These are phyloP conservation scores for Lasiodiplodia hormozganensis DNA, from an alignment of 2,329 filamentous ascomycete genomes.

Conservation along the genomic window DNA sequence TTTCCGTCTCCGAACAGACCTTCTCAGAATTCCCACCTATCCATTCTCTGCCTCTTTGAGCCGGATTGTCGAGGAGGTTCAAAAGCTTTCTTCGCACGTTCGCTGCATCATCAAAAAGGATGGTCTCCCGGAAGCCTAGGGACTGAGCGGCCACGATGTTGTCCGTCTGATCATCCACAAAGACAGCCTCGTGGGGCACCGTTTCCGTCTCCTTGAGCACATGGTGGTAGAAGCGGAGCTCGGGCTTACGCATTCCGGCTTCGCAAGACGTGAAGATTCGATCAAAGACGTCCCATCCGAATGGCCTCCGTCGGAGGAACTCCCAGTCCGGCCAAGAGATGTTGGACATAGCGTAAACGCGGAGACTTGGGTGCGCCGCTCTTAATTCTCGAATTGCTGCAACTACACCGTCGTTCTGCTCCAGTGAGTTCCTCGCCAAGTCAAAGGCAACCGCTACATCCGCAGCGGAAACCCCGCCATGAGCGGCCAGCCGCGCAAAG, in stretches of 20 bases:
- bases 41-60: constrained; percentile 34
- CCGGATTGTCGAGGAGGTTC: constrained; percentile 35
- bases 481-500: constrained; percentile 31
- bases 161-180: constrained; percentile 42
- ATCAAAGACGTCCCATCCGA: constrained; percentile 45
- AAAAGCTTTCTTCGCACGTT: constrained; percentile 31
- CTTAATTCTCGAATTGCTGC: constrained; percentile 34
- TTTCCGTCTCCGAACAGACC: constrained; percentile 35
- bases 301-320: constrained; percentile 35
- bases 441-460: constrained; percentile 39
- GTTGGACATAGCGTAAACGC: constrained; percentile 45
- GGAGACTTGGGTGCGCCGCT: constrained; percentile 30
- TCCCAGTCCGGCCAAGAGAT: constrained; percentile 39
- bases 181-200: constrained; percentile 34
- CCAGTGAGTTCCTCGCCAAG: constrained; percentile 40
- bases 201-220: constrained; percentile 37
- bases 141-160: constrained; percentile 37
- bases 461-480: constrained; percentile 36
- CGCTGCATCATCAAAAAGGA: constrained; percentile 34
- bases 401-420: constrained; percentile 36
- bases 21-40: constrained; percentile 33
- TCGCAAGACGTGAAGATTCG: constrained; percentile 43
- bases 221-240: constrained; percentile 42
- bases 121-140: constrained; percentile 40
- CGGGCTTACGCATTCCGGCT: constrained; percentile 46